These are phyloP conservation scores for Amylostereum areolatum DNA, from an alignment of 1,284 basidiomycete species.

Conservation along the genomic window DNA sequence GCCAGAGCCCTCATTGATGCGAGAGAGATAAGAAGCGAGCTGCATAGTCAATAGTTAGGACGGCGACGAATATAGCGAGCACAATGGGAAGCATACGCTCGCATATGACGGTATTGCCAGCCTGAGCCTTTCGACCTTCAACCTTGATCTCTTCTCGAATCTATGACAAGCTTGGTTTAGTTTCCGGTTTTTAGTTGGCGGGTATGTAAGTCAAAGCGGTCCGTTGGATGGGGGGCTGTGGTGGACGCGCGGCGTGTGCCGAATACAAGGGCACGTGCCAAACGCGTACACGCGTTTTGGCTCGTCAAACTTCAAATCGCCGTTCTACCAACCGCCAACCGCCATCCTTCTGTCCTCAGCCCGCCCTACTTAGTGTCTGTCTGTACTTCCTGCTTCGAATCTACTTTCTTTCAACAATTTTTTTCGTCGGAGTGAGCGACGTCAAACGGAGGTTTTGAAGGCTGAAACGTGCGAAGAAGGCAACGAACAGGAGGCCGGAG, in stretches of 20 bases:
- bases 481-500: background rate
- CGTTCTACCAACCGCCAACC: background rate
- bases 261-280: no score
- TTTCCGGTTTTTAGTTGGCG: conserved; percentile 84
- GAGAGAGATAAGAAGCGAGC: conserved; percentile 82
- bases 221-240: no score
- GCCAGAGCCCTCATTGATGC: conserved; percentile 81
- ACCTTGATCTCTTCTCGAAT: conserved; percentile 72
- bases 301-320: background rate
- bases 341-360: background rate
- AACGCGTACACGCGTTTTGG: background rate
- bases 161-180: conserved; percentile 82
- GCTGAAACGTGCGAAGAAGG: no score
- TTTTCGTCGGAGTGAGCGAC: no score
- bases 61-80: conserved; percentile 2
- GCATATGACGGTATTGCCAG: conserved; percentile 69
- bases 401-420: background rate
- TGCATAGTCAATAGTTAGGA: conserved; percentile 24
- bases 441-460: no score
- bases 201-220: conserved; percentile 95
- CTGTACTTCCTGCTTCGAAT: no score
- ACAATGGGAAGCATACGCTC: conserved; percentile 60
- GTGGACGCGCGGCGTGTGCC: no score
- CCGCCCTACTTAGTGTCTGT: background rate
- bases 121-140: conserved; percentile 65